phyloP scores from a whole-genome alignment of 2,329 filamentous ascomycete genomes.

The Zelopaecilomyces penicillatus region DNA sequence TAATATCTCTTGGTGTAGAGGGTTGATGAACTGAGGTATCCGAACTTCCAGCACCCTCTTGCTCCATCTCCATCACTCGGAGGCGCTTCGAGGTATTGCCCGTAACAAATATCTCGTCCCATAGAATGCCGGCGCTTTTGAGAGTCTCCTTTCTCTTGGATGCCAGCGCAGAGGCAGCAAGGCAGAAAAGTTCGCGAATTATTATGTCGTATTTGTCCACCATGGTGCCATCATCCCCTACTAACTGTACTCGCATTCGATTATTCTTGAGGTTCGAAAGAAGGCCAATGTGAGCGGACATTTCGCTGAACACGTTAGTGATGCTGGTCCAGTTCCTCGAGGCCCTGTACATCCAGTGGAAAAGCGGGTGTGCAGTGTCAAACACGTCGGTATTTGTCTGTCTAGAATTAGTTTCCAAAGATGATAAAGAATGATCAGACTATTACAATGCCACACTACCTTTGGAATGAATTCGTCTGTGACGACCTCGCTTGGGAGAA shows the following conservation, averaged over 20 bases:
- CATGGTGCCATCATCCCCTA: constrained; percentile 46
- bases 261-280: constrained; percentile 35
- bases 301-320: constrained; percentile 58
- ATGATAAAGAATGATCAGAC: too few species aligned
- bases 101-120: constrained; percentile 67
- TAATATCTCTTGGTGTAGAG: neutral
- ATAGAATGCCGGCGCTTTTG: constrained; percentile 58
- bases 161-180: constrained; percentile 68
- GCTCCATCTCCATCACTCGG: neutral
- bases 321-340: constrained; percentile 70
- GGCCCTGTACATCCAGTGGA: constrained; percentile 80
- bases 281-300: constrained; percentile 60
- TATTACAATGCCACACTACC: constrained; percentile 25
- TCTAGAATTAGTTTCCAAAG: neutral
- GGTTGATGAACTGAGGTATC: too few species aligned
- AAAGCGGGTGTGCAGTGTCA: constrained; percentile 66
- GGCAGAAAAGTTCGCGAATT: constrained; percentile 76
- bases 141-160: constrained; percentile 55
- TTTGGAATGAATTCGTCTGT: constrained; percentile 67
- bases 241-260: constrained; percentile 32
- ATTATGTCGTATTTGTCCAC: constrained; percentile 65
- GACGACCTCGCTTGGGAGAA: constrained; percentile 65
- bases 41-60: too few species aligned
- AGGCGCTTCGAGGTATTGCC: constrained; percentile 26
- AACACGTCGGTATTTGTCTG: constrained; percentile 51